phyloP scores from a whole-genome alignment of 2,329 filamentous ascomycete species.

The Neonectria punicea region DNA sequence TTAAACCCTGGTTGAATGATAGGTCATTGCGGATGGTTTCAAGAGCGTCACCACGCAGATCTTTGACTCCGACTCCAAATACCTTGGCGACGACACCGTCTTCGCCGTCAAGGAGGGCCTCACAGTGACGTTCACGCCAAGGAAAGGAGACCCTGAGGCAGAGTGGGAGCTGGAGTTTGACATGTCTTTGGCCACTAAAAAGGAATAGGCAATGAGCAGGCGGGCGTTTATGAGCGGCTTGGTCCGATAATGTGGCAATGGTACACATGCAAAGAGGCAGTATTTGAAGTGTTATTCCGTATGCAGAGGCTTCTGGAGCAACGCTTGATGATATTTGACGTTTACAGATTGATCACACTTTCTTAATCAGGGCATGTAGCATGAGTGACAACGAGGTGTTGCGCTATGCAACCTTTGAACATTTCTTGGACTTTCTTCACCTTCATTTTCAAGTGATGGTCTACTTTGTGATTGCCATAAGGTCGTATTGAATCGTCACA shows the following conservation, averaged over 20 bases:
- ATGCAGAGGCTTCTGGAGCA: no score
- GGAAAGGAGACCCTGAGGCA: conserved; percentile 34
- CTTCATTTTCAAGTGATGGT: no score
- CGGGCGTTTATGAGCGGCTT: not conserved
- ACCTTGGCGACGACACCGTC: conserved; percentile 36
- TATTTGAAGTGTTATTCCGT: no score
- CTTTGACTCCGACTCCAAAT: conserved; percentile 34
- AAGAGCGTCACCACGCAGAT: conserved; percentile 78
- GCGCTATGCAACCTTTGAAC: no score
- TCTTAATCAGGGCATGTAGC: no score
- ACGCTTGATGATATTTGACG: no score
- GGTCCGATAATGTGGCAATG: not conserved
- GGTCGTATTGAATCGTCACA: no score
- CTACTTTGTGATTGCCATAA: no score
- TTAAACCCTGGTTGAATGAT: fast-evolving
- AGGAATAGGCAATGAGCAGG: not conserved
- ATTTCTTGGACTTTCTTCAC: no score
- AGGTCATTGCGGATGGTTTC: conserved; percentile 65
- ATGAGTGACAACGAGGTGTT: no score
- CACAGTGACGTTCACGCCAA: conserved; percentile 35
- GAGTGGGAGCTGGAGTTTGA: conserved; percentile 34
- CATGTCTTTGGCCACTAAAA: conserved; percentile 19
- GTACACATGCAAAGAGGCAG: no score
- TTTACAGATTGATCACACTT: no score
- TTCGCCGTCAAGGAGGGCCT: conserved; percentile 38